Base-by-base conservation (phyloP, 139 green algal genomes). In the Parachlorella kessleri region DNA sequence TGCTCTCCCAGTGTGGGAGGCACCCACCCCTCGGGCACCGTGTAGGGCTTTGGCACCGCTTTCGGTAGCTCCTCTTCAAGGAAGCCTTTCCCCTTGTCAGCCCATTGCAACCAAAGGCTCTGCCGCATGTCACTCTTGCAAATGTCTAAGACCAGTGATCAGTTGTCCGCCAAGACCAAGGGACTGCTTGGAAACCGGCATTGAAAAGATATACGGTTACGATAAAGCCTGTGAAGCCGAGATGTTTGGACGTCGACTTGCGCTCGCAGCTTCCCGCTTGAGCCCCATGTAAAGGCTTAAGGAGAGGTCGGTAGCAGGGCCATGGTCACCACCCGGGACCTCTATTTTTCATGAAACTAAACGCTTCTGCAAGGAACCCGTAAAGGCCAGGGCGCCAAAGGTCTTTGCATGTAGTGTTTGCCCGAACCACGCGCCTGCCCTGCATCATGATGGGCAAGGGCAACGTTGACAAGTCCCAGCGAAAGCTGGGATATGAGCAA, bases 1-100 rank as follows among this genome's bases (percentile, higher is more conserved):
- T 85, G 80, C 70, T 85, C 80, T 21, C 80, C 80, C 21, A 85
- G 8, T 2, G 73, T 83, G 18, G 80, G 80, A 3, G 80, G 65
- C n/a, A 71, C 63, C 7, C n/a, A 85, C 0, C 80, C 80, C 0
- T 40, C 54, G 0, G 80, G 80, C 35, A 78, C 80, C 6, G 80
- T 83, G 70, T 78, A 85, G 2, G 80, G 80, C 23, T 85, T 85
- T 2, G 73, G 30, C 14, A 70, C 67, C 6, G n/a, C 40, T 55
- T 55, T 28, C 42, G 71, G 71, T 8, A 55, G 69, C 10, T 28
- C 33, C n/a, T 32, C 66, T 23, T 32, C 33, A 14, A 33, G 66
- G 8, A 37, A 37, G 63, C 24, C 9, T 9, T 21, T 69, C 28
- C 28, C 63, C 24, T 69, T 59, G 14, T 28, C 48, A 59, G 14